Evolutionary conservation across 2,329 filamentous ascomycete species (phyloP).

Genomic region (Emmonsia crescens): DNA sequence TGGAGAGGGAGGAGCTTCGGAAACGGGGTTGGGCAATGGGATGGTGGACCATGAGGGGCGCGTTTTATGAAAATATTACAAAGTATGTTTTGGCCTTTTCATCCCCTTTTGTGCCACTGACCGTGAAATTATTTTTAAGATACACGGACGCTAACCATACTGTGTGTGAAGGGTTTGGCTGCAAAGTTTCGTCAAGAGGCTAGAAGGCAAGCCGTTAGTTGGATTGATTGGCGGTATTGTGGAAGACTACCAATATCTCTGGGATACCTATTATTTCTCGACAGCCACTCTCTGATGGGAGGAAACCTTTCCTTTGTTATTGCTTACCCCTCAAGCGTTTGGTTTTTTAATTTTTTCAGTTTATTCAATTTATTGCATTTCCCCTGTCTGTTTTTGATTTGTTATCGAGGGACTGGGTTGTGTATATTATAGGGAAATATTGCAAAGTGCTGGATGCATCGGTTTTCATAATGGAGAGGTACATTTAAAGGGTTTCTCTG

Average conservation of each 20-base stretch:
- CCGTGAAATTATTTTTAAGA: not conserved
- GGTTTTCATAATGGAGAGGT: not conserved
- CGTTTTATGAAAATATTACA: conserved; percentile 88
- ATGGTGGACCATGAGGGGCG: conserved; percentile 96
- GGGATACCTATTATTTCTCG: conserved; percentile 94
- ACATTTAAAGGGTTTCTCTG: not conserved
- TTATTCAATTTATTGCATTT: not conserved
- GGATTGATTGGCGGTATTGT: conserved; percentile 74
- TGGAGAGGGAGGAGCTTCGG: conserved; percentile 82
- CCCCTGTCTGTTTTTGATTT: not conserved
- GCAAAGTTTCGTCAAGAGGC: conserved; percentile 58
- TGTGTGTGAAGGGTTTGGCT: conserved; percentile 41
- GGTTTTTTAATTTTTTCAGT: not conserved
- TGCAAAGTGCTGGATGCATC: not conserved
- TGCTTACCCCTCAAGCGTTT: conserved; percentile 4
- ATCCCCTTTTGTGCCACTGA: not conserved
- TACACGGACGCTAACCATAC: conserved; percentile 17
- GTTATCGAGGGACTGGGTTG: not conserved
- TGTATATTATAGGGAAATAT: not conserved
- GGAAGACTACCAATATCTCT: conserved; percentile 94
- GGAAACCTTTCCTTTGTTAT: conserved; percentile 5
- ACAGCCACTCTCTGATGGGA: conserved; percentile 43
- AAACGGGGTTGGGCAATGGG: conserved; percentile 81
- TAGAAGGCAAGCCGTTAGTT: conserved; percentile 63
- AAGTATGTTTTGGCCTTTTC: conserved; percentile 35